phyloP scores from a whole-genome alignment of 2,329 filamentous ascomycete species.

The Ophiostoma himal-ulmi region DNA sequence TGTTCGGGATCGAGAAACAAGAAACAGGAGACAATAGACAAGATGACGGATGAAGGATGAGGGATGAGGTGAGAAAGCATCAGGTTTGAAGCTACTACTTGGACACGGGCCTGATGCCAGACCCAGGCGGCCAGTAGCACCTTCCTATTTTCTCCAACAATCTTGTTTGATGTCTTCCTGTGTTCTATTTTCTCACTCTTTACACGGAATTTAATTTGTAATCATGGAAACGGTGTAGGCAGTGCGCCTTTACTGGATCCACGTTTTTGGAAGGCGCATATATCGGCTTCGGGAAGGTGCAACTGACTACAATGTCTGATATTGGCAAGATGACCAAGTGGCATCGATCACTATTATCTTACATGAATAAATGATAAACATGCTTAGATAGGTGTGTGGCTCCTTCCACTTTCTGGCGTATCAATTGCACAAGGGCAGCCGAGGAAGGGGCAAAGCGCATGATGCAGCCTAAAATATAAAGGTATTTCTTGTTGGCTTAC shows the following conservation, averaged over 20 bases:
- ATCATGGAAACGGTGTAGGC: neutral
- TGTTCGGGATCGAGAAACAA: neutral
- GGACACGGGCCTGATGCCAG: neutral
- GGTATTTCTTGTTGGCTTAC: neutral
- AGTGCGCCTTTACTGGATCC: neutral
- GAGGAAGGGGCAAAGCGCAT: neutral
- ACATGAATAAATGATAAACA: no score
- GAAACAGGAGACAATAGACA: neutral
- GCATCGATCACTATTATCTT: neutral
- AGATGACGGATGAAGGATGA: neutral
- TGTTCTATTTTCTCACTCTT: neutral
- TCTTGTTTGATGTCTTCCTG: neutral
- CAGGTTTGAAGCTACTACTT: neutral
- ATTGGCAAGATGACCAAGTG: neutral
- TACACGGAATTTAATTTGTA: neutral
- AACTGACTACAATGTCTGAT: neutral
- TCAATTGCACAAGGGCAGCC: neutral
- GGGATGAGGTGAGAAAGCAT: neutral
- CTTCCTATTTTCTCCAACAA: neutral
- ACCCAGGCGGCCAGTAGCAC: neutral
- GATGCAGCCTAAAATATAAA: neutral
- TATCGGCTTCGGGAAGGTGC: constrained; percentile 3
- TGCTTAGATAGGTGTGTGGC: neutral
- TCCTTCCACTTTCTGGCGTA: neutral
- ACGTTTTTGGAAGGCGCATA: neutral